Evolutionary conservation across 2,329 filamentous ascomycete species (phyloP).

Genomic region (Leptosphaerulina australis): DNA sequence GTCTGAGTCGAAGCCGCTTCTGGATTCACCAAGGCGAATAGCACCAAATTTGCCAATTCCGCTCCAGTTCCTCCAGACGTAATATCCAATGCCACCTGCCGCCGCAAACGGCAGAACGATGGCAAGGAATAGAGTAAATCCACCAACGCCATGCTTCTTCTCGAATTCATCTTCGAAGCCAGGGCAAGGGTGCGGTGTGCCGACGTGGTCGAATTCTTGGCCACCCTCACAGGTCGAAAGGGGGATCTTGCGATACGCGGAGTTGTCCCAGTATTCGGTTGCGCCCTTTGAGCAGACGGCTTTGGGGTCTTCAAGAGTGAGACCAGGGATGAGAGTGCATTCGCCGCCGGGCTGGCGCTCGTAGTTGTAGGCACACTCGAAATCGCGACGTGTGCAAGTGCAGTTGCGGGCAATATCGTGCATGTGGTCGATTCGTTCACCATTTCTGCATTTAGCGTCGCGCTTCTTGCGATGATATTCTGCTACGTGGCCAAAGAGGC

Average conservation of each 20-base stretch:
- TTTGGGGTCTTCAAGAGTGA: slow-evolving; percentile 66
- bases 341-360: slow-evolving; percentile 77
- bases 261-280: slow-evolving; percentile 81
- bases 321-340: slow-evolving; percentile 77
- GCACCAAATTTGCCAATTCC: slow-evolving; percentile 90
- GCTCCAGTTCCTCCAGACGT: slow-evolving; percentile 82
- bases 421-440: slow-evolving; percentile 66
- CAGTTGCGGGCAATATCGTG: slow-evolving; percentile 77
- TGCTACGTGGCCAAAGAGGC: slow-evolving; percentile 89
- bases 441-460: slow-evolving; percentile 82
- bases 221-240: slow-evolving; percentile 86
- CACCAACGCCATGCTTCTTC: slow-evolving; percentile 71
- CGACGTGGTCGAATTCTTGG: slow-evolving; percentile 71
- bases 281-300: slow-evolving; percentile 69
- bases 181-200: slow-evolving; percentile 68
- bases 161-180: slow-evolving; percentile 83
- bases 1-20: slow-evolving; percentile 62
- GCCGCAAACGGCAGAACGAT: slow-evolving; percentile 75
- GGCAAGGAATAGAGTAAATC: slow-evolving; percentile 81
- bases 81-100: slow-evolving; percentile 79
- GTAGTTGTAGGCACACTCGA: slow-evolving; percentile 96
- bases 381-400: slow-evolving; percentile 82
- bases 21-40: slow-evolving; percentile 77
- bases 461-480: slow-evolving; percentile 89
- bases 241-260: slow-evolving; percentile 87